A percentile compares a stretch with the other conserved stretches of the same genome.
phyloP scores from a whole-genome alignment of 2,329 filamentous ascomycete species.

The Lomentospora prolificans region DNA sequence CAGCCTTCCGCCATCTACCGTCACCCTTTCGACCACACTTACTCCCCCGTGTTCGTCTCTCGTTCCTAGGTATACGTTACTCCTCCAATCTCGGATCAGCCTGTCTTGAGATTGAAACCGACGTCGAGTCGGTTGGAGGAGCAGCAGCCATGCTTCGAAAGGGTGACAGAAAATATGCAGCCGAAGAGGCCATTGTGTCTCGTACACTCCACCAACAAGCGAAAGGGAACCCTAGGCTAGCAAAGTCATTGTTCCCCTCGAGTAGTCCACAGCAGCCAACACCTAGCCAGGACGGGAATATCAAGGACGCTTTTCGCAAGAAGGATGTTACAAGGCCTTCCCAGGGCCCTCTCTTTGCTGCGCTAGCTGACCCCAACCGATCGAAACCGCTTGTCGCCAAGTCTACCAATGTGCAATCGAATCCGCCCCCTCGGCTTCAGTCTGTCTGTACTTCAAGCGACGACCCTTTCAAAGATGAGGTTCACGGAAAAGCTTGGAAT shows the following conservation, averaged over 20 bases:
- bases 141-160: conserved; percentile 1
- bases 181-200: conserved; percentile 4
- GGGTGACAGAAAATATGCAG: conserved; percentile 5
- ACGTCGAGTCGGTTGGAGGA: conserved; percentile 1
- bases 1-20: not conserved
- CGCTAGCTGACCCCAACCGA: conserved; percentile 24
- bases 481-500: conserved; percentile 32
- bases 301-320: conserved; percentile 41
- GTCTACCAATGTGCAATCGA: conserved; percentile 18
- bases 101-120: not conserved
- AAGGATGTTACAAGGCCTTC: conserved; percentile 25
- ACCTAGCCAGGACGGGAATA: conserved; percentile 29
- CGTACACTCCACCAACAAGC: conserved; percentile 14
- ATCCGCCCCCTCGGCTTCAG: conserved; percentile 22
- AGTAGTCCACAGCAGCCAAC: conserved; percentile 36
- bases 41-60: conserved; percentile 10
- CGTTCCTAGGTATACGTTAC: conserved; percentile 27
- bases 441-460: conserved; percentile 1
- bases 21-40: not conserved
- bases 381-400: conserved; percentile 10
- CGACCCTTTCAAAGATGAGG: conserved; percentile 10
- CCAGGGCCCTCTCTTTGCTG: conserved; percentile 25
- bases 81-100: not conserved
- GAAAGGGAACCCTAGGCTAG: conserved; percentile 26
- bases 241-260: conserved; percentile 47